Percentiles rank a stretch among this genome's conserved stretches.
Conservation (phyloP, 768 basidiomycete genomes). For the Leccinum disarticulatum region DNA sequence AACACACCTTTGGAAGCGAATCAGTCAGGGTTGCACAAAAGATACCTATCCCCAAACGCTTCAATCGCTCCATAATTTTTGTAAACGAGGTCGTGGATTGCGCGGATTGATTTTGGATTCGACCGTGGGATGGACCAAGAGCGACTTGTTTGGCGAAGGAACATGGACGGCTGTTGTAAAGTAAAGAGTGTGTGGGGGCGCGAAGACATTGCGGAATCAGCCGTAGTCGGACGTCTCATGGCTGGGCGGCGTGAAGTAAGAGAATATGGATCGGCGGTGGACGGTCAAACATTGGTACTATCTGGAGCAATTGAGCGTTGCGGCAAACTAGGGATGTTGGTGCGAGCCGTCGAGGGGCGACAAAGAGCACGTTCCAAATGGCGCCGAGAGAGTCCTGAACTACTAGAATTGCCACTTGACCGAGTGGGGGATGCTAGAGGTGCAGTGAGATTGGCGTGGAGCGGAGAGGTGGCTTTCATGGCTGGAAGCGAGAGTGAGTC, state of each 20-base stretch:
- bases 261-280: slow-evolving; percentile 17
- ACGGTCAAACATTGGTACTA: slow-evolving; percentile 14
- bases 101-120: slow-evolving; percentile 29
- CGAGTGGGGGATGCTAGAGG: slow-evolving; percentile 15
- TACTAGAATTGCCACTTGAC: slow-evolving; percentile 21
- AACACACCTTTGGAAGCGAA: slow-evolving; percentile 73
- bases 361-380: slow-evolving; percentile 38
- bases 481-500: slow-evolving; percentile 38
- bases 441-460: slow-evolving; percentile 33
- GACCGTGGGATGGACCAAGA: slow-evolving; percentile 3
- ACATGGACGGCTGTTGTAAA: slow-evolving; percentile 22
- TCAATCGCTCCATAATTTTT: slow-evolving; percentile 97
- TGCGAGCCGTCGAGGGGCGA: slow-evolving; percentile 8
- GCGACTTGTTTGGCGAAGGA: slow-evolving; percentile 10
- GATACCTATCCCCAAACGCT: slow-evolving; percentile 85
- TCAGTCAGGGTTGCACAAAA: slow-evolving; percentile 76
- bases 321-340: slow-evolving; percentile 15
- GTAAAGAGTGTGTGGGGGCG: slow-evolving; percentile 33
- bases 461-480: slow-evolving; percentile 44
- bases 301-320: slow-evolving; percentile 3
- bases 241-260: slow-evolving; percentile 17
- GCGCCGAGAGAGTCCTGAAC: slow-evolving; percentile 41
- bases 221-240: slow-evolving; percentile 40
- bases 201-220: slow-evolving; percentile 36
- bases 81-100: slow-evolving; percentile 54